Base-by-base conservation (phyloP, 768 basidiomycete genomes). In the Rhodotorula graminis region DNA sequence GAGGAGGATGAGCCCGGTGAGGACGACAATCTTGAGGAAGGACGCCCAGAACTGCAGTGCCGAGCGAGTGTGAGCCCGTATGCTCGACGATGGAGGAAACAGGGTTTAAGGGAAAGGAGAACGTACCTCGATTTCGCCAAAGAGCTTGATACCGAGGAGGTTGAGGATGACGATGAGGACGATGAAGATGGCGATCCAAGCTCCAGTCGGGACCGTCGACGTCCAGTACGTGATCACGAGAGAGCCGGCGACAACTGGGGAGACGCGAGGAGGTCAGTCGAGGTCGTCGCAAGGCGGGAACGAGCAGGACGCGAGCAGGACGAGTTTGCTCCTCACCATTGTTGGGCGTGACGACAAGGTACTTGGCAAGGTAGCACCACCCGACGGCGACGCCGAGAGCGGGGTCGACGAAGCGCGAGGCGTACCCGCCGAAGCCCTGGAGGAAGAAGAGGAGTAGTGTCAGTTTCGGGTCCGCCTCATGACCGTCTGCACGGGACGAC, bases 371-470 rank as follows among this genome's bases (percentile, higher is more conserved):
- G 71, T 76, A 76, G 65, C 71, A 72, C n/a, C 50, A 72, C 0
- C 76, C 76, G 25, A 71, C 50, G 3, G 76, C 76, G 62, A 66
- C 69, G 11, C 81, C 82, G 16, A 83, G 67, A 15, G 81, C 80
- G 0, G 81, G 81, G 73, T 83, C 83, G 29, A 82, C 77, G 77
- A 82, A 83, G 19, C 83, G 78, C 29, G 81, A 72, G 18, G 80
- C 80, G 64, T 82, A 82, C 58, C 80, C 80, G 23, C 78, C 79
- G 74, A 82, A 81, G 31, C 76, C 79, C 55, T 71, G 44, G 37
- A 37, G 37, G 9, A 37, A 9, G 29, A 46, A 1, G 33, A 12
- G 5, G 37, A 37, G 23, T 0, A 29, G 4, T 8, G 40, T 42
- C 37, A 37, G 37, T 9, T 37, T 37, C 37, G 9, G 37, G 37